These are phyloP conservation scores for Mesembryanthemum crystallinum DNA, from an alignment of 148 eudicot species.

Conservation along the genomic window DNA sequence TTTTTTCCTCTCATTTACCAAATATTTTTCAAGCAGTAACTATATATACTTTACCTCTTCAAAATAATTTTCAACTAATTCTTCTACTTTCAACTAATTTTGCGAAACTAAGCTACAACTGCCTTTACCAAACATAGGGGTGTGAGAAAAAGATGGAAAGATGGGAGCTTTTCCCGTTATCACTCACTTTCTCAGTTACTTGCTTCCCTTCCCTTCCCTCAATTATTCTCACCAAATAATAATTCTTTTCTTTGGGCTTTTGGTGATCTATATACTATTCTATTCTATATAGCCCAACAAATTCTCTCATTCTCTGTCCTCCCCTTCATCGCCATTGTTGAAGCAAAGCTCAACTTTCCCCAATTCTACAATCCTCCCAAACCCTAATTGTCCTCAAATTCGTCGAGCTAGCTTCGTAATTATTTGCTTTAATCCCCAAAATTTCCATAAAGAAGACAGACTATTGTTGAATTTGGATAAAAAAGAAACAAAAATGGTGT, in stretches of 20 bases:
- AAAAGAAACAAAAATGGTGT: conserved; percentile 55
- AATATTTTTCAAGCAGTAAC: too few relatives aligned
- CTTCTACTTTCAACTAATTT: too few relatives aligned
- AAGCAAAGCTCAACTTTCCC: conserved; percentile 1
- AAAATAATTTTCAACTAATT: too few relatives aligned
- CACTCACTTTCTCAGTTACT: neutral
- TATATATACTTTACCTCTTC: too few relatives aligned
- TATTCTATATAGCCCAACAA: neutral
- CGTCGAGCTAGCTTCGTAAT: neutral
- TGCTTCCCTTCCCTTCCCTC: neutral
- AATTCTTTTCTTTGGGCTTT: neutral
- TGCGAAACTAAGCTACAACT: too few relatives aligned
- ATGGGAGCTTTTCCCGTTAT: too few relatives aligned
- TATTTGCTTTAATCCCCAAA: neutral
- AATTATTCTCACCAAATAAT: conserved; percentile 8
- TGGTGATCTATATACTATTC: too few relatives aligned
- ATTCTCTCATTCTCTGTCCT: too few relatives aligned
- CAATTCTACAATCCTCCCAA: neutral
- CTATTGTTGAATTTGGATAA: neutral
- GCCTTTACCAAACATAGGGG: too few relatives aligned
- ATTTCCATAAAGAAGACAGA: too few relatives aligned
- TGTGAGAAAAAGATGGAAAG: too few relatives aligned
- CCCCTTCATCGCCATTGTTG: conserved; percentile 16
- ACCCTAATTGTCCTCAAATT: neutral
- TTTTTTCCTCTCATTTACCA: too few relatives aligned